These are phyloP conservation scores for Lichtheimia corymbifera DNA, from an alignment of 371 early-diverging fungal genomes.

Conservation along the genomic window DNA sequence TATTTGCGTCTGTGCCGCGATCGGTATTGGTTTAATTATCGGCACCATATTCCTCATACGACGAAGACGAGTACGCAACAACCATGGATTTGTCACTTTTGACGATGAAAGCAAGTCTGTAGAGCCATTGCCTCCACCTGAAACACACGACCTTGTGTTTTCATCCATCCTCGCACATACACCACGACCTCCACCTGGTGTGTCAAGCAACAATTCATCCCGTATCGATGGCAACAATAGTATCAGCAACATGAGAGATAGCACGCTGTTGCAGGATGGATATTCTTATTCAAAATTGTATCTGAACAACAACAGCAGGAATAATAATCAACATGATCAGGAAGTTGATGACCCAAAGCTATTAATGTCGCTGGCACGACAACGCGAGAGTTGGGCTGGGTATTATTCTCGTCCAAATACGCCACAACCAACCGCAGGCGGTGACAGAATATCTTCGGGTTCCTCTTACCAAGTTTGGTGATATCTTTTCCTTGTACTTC, in stretches of 20 bases:
- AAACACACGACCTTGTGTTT: slow-evolving; percentile 15
- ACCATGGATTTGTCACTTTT: slow-evolving; percentile 11
- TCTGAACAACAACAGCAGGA: neutral
- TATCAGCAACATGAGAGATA: neutral
- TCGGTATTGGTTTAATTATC: slow-evolving; percentile 8
- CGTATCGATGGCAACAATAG: neutral
- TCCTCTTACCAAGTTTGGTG: slow-evolving; percentile 14
- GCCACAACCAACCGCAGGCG: neutral
- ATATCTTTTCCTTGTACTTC: slow-evolving; percentile 3
- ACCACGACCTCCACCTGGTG: slow-evolving; percentile 10
- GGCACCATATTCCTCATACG: slow-evolving; percentile 8
- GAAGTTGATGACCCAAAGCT: slow-evolving; percentile 8
- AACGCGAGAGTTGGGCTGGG: slow-evolving; percentile 22
- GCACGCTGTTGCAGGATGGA: slow-evolving; percentile 19
- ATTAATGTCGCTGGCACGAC: slow-evolving; percentile 28
- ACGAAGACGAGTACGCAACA: neutral
- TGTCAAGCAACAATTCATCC: slow-evolving; percentile 4
- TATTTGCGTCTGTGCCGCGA: slow-evolving; percentile 7
- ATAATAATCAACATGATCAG: neutral
- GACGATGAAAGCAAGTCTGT: neutral
- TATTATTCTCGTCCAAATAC: slow-evolving; percentile 14
- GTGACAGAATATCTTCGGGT: neutral
- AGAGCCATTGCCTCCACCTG: slow-evolving; percentile 10
- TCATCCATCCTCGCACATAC: slow-evolving; percentile 11
- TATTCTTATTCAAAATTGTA: slow-evolving; percentile 7